Conservation (phyloP, 768 basidiomycete genomes). For the Boletus reticuloceps region DNA sequence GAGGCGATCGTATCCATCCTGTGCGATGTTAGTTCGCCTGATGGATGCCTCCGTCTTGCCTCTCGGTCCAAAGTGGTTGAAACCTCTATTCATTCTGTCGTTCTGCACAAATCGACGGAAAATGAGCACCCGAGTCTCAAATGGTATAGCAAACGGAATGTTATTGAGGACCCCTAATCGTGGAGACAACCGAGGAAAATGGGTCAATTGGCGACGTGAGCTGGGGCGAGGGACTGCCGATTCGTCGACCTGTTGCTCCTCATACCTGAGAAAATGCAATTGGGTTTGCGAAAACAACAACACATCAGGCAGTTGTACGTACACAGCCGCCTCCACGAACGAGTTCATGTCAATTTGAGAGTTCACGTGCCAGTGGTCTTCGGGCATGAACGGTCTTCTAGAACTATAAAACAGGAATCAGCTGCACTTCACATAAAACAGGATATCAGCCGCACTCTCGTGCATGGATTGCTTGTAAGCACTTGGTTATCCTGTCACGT, state of each 20-base stretch:
- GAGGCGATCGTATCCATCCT: constrained; percentile 90
- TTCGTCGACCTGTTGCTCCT: constrained; percentile 55
- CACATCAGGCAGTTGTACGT: constrained; percentile 23
- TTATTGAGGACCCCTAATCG: constrained; percentile 91
- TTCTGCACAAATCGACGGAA: constrained; percentile 81
- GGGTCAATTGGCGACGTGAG: constrained; percentile 68
- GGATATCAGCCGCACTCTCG: constrained; percentile 64
- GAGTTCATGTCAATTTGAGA: constrained; percentile 55
- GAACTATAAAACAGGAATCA: constrained; percentile 51
- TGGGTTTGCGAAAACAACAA: neutral
- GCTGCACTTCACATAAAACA: neutral
- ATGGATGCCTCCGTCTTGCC: constrained; percentile 28
- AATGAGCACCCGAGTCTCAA: constrained; percentile 85
- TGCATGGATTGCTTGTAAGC: constrained; percentile 79
- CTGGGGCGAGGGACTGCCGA: constrained; percentile 29
- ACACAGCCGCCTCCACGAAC: constrained; percentile 89
- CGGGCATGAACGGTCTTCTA: constrained; percentile 75
- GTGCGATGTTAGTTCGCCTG: constrained; percentile 72
- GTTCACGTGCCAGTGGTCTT: constrained; percentile 80
- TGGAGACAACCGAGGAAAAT: constrained; percentile 57
- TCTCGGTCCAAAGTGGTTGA: constrained; percentile 15
- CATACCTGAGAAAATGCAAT: constrained; percentile 41
- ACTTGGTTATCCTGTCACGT: constrained; percentile 71
- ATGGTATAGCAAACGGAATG: constrained; percentile 94
- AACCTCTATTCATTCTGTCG: constrained; percentile 40